Evolutionary conservation across 768 basidiomycete genomes (phyloP).

Genomic region (Phallus indusiatus): DNA sequence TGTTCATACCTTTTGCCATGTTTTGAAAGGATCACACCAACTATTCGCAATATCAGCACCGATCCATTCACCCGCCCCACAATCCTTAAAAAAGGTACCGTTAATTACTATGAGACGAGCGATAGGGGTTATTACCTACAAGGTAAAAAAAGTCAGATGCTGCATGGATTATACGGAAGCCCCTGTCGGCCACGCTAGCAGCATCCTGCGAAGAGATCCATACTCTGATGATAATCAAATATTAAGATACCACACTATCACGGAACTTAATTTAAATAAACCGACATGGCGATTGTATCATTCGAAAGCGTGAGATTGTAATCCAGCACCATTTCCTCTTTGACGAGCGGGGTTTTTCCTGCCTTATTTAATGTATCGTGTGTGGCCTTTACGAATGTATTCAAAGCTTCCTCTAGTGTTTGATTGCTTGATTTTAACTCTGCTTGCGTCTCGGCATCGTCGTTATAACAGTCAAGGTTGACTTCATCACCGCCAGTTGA

Average conservation of each 20-base stretch:
- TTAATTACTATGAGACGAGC: neutral
- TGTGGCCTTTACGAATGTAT: conserved; percentile 19
- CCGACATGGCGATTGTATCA: conserved; percentile 16
- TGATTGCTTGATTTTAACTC: conserved; percentile 13
- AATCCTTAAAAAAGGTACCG: conserved; percentile 16
- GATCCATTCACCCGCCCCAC: conserved; percentile 35
- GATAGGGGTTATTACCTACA: neutral
- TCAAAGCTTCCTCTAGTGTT: conserved; percentile 23
- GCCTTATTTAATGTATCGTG: conserved; percentile 16
- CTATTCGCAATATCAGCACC: conserved; percentile 23
- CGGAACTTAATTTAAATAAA: conserved; percentile 1
- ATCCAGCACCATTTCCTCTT: conserved; percentile 29
- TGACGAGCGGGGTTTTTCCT: conserved; percentile 27
- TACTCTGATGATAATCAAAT: conserved; percentile 12
- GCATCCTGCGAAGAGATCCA: conserved; percentile 22
- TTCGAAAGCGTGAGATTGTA: conserved; percentile 14
- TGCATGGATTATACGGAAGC: conserved; percentile 24
- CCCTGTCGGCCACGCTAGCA: conserved; percentile 18
- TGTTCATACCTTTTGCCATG: conserved; percentile 22
- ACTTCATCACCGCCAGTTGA: conserved; percentile 30
- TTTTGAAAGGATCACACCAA: conserved; percentile 25
- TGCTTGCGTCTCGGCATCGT: conserved; percentile 17
- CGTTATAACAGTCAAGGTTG: conserved; percentile 21
- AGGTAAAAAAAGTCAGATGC: conserved; percentile 30
- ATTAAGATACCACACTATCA: conserved; percentile 3